Percentiles rank a stretch among this genome's conserved stretches.
Conservation (phyloP, 306 rosid species). For the Vigna mungo region DNA sequence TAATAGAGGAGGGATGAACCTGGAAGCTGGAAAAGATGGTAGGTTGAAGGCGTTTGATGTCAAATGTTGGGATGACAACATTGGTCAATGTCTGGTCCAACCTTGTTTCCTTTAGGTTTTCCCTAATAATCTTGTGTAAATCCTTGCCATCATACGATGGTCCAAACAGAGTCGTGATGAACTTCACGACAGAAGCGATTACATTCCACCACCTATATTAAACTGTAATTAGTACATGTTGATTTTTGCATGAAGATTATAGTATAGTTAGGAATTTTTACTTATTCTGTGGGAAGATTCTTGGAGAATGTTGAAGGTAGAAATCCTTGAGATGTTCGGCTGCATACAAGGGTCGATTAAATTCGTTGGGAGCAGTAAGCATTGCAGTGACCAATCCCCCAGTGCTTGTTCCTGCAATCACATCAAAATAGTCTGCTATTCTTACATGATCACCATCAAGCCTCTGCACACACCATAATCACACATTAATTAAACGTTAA, state of each 20-base stretch:
- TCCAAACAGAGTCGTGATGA: conserved; percentile 38
- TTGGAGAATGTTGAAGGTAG: conserved; percentile 60
- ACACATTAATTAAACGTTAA: neutral
- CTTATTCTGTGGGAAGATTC: conserved; percentile 64
- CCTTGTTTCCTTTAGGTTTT: conserved; percentile 43
- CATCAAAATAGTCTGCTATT: conserved; percentile 70
- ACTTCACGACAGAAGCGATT: conserved; percentile 9
- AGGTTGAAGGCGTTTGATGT: conserved; percentile 63
- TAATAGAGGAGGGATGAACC: conserved; percentile 43
- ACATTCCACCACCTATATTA: conserved; percentile 1
- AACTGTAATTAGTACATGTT: neutral
- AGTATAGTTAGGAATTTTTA: neutral
- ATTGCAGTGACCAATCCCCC: conserved; percentile 75
- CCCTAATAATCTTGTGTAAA: conserved; percentile 43
- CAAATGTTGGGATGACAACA: conserved; percentile 59
- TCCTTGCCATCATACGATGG: conserved; percentile 65
- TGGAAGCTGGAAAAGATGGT: conserved; percentile 65
- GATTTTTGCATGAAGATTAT: neutral
- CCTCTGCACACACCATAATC: conserved; percentile 48
- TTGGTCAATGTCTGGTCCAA: conserved; percentile 58
- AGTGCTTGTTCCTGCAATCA: conserved; percentile 74
- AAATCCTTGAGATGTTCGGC: conserved; percentile 69
- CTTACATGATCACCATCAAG: conserved; percentile 70
- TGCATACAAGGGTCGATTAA: conserved; percentile 65
- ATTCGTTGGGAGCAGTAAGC: conserved; percentile 65